Evolutionary conservation across 169 alveolate species (phyloP), one percentile per base, ranked within the genome.

Genomic region (Nephromyces sp.): DNA sequence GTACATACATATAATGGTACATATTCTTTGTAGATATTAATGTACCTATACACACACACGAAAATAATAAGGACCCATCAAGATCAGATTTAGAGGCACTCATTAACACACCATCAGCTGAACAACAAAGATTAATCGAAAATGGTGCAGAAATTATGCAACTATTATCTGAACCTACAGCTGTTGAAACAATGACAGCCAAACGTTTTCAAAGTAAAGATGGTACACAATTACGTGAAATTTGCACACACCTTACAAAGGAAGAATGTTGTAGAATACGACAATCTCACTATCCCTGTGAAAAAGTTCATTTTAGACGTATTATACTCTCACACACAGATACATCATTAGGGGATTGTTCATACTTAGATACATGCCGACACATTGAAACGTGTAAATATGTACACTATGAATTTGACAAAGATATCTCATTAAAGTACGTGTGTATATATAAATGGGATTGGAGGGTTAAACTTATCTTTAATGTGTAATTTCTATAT

Each of bases 361-460:
- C 96, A 29, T 92, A 94, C 81, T 77, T 94, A 77, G 98, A 94
- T 77, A 91, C 97, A 2, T 94, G 98, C 77, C 75, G 95, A 30
- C 95, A 90, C 75, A 89, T 89, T 73, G 94, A 90, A 70, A 84
- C 90, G 27, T 93, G 98, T 75, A 87, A 89, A 52, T 93, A 82
- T 74, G 94, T 90, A 32, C 98, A 93, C 82, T 93, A 93, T 79
- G 90, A 88, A 63, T 84, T 92, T 28, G 97, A 92, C 75, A 57
- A 62, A 72, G 52, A 5, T 21, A 52, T 52, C 83, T 43, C n/a
- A 15, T 43, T 15, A 15, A 43, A 43, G 57, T n/a, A 43, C 25
- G n/a, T 43, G 15, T 15, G 57, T 15, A 15, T 15, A 15, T 43
- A 15, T n/a, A 43, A 15, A 15, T 43, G n/a, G 57, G 57, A 43